Evolutionary conservation across 495 filamentous ascomycete genomes (phyloP).

Genomic region (Hyaloscypha hepaticicola): DNA sequence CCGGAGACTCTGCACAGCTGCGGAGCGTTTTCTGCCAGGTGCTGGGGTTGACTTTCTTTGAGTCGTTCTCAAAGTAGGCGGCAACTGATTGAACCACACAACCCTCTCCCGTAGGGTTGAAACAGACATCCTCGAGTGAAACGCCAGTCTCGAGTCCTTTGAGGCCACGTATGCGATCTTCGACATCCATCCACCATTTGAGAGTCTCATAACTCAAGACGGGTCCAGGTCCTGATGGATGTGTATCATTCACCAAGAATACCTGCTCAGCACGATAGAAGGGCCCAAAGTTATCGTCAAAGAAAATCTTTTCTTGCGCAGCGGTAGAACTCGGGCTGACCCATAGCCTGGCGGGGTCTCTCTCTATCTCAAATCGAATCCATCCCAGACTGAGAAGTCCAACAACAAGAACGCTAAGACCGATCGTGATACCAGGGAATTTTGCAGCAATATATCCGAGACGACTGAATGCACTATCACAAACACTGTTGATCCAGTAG

Average conservation of each 20-base stretch:
- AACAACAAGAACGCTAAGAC: slow-evolving; percentile 65
- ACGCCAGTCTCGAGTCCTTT: slow-evolving; percentile 62
- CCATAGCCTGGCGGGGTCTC: slow-evolving; percentile 88
- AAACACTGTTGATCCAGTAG: slow-evolving; percentile 75
- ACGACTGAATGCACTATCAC: slow-evolving; percentile 76
- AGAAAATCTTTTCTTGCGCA: slow-evolving; percentile 90
- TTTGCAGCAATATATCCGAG: slow-evolving; percentile 79
- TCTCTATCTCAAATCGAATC: slow-evolving; percentile 82
- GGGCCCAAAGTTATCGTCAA: slow-evolving; percentile 91
- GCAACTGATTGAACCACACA: slow-evolving; percentile 92
- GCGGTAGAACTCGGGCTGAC: slow-evolving; percentile 90
- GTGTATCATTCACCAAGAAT: slow-evolving; percentile 88
- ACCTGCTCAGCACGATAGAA: slow-evolving; percentile 94
- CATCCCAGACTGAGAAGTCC: slow-evolving; percentile 78
- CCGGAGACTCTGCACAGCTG: slow-evolving; percentile 73
- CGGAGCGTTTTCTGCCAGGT: slow-evolving; percentile 68
- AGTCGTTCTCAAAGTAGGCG: slow-evolving; percentile 75
- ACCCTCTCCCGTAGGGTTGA: slow-evolving; percentile 84
- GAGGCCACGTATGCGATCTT: slow-evolving; percentile 66
- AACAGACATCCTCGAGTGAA: slow-evolving; percentile 81
- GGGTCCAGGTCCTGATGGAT: slow-evolving; percentile 59
- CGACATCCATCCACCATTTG: slow-evolving; percentile 92
- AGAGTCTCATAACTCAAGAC: slow-evolving; percentile 86
- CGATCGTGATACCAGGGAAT: slow-evolving; percentile 82
- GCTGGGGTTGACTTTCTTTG: slow-evolving; percentile 55